A percentile compares a stretch with the other conserved stretches of the same genome.
These are phyloP conservation scores for Clavulina sp. DNA, from an alignment of 768 basidiomycete genomes.

Conservation along the genomic window DNA sequence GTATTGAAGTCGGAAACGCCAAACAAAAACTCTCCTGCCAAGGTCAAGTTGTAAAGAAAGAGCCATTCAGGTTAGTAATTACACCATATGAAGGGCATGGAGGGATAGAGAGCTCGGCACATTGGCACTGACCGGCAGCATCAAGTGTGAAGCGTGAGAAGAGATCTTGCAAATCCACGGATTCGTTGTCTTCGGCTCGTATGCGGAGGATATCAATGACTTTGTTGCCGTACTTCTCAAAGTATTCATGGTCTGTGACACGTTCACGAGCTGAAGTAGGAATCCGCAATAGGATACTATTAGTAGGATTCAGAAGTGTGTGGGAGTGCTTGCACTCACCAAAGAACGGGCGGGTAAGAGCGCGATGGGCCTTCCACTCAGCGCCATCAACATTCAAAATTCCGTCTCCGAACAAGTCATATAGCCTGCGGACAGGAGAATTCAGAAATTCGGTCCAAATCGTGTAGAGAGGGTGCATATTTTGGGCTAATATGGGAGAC, in stretches of 20 bases:
- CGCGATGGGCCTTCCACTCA: slow-evolving; percentile 20
- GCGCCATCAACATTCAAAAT: slow-evolving; percentile 20
- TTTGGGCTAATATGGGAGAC: too few relatives aligned
- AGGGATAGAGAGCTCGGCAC: too few relatives aligned
- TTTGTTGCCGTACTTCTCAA: slow-evolving; percentile 10
- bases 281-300: neutral
- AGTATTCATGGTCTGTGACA: slow-evolving; percentile 8
- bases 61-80: too few relatives aligned
- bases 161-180: slow-evolving; percentile 10
- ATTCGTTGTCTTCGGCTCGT: slow-evolving; percentile 12
- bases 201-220: slow-evolving; percentile 9
- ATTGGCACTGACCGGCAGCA: too few relatives aligned
- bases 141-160: slow-evolving; percentile 9
- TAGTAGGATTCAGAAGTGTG: slow-evolving; percentile 9
- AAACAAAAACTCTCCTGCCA: neutral
- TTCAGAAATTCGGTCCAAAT: neutral
- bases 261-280: slow-evolving; percentile 30
- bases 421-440: neutral
- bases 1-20: slow-evolving; percentile 4
- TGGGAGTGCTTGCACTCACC: slow-evolving; percentile 35
- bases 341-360: slow-evolving; percentile 18
- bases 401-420: slow-evolving; percentile 18
- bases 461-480: too few relatives aligned
- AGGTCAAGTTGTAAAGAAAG: too few relatives aligned
- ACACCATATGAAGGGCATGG: too few relatives aligned